Evolutionary conservation across 768 basidiomycete species (phyloP).

Genomic region (Tubosaeta brunneosetosa): DNA sequence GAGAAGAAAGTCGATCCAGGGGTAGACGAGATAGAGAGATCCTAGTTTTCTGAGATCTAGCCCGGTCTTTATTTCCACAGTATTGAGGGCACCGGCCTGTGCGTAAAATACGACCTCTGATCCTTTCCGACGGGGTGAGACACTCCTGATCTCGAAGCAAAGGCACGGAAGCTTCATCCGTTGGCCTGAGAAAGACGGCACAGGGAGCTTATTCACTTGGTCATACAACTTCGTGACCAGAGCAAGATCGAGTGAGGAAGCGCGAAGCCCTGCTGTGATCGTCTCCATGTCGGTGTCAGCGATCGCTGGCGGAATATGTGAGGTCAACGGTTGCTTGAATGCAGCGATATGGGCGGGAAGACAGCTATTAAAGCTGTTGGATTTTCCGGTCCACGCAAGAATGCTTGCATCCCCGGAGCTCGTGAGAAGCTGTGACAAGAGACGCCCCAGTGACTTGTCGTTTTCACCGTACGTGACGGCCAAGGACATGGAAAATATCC

Average conservation of each 20-base stretch:
- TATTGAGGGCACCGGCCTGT: not conserved
- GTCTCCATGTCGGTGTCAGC: not conserved
- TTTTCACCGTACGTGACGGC: conserved; percentile 1
- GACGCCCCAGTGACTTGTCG: conserved; percentile 1
- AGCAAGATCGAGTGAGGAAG: not conserved
- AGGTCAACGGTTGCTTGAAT: not conserved
- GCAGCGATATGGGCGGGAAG: not conserved
- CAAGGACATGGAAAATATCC: not conserved
- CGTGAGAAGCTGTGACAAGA: conserved; percentile 1
- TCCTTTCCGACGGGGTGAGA: not conserved
- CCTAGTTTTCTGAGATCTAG: not conserved
- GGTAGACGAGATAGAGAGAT: not conserved
- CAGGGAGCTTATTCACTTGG: not conserved
- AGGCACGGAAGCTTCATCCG: not conserved
- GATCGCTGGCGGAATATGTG: not conserved
- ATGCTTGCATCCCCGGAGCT: conserved; percentile 4
- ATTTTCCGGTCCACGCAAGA: conserved; percentile 5
- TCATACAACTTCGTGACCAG: not conserved
- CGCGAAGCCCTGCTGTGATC: not conserved
- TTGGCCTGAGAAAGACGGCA: not conserved
- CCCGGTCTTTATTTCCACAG: not conserved
- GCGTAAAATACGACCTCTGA: not conserved
- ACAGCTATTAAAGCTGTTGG: not conserved
- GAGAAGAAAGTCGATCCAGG: not conserved
- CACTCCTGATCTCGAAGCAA: not conserved